Conservation (phyloP, 1,284 basidiomycete genomes). For the Sporisorium iseilematis-ciliati region DNA sequence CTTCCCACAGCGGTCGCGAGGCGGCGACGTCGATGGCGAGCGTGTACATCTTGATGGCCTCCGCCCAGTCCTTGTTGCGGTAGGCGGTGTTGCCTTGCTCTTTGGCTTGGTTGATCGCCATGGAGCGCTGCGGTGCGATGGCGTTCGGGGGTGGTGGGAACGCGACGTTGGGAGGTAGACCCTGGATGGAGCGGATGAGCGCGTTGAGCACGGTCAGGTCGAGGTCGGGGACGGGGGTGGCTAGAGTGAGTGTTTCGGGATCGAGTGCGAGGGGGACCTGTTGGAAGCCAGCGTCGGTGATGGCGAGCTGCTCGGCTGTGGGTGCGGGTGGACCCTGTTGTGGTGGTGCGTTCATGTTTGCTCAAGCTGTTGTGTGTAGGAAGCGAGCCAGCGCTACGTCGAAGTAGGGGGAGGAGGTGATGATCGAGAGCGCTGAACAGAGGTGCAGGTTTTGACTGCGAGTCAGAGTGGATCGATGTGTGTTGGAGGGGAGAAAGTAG, state of each 20-base stretch:
- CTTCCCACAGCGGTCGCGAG: constrained; percentile 90
- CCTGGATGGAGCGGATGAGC: constrained; percentile 61
- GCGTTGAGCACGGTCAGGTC: constrained; percentile 67
- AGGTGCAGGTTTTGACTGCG: neutral
- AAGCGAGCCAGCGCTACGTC: constrained; percentile 13
- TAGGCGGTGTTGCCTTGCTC: constrained; percentile 66
- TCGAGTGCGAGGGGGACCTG: constrained; percentile 55
- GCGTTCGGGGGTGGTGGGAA: constrained; percentile 68
- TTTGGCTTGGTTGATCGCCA: constrained; percentile 66
- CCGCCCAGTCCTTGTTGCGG: constrained; percentile 73
- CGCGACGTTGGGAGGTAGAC: constrained; percentile 63
- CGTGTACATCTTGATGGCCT: constrained; percentile 85
- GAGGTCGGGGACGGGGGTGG: constrained; percentile 47
- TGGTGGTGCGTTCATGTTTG: constrained; percentile 37
- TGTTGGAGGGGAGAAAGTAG: neutral
- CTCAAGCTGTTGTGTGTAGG: neutral
- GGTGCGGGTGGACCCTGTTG: constrained; percentile 56
- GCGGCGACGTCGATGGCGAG: constrained; percentile 84
- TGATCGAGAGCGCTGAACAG: neutral
- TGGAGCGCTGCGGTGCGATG: constrained; percentile 61
- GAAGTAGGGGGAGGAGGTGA: neutral
- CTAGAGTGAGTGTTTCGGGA: constrained; percentile 35
- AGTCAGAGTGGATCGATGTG: neutral
- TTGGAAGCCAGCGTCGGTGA: constrained; percentile 59
- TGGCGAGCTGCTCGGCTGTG: constrained; percentile 61